A percentile compares a stretch with the other conserved stretches of the same genome.
Evolutionary conservation across 352 stramenopile species (phyloP).

Genomic region (Phytophthora fragariae): DNA sequence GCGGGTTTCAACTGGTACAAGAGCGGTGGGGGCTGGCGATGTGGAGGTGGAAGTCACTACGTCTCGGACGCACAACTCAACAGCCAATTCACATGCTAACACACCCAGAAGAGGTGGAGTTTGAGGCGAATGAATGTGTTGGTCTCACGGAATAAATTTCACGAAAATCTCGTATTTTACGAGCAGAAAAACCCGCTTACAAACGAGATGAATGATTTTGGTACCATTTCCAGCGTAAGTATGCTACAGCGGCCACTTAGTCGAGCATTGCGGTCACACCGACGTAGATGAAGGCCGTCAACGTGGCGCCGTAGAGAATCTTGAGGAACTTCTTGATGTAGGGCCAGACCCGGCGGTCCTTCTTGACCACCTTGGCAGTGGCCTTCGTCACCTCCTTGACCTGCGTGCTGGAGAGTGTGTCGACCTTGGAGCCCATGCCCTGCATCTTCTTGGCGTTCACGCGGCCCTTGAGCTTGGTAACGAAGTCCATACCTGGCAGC

Average conservation of each 20-base stretch:
- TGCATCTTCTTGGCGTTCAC: not conserved
- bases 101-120: not conserved
- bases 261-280: conserved; percentile 4
- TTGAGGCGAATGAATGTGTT: too few relatives aligned
- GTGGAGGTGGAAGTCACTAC: conserved; percentile 76
- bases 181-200: too few relatives aligned
- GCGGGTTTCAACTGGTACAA: conserved; percentile 76
- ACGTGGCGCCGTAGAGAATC: conserved; percentile 14
- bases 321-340: conserved; percentile 11
- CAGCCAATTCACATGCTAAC: conserved; percentile 51
- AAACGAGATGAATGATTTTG: too few relatives aligned
- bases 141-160: too few relatives aligned
- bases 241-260: not conserved
- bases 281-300: conserved; percentile 16
- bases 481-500: not conserved
- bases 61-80: conserved; percentile 76
- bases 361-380: conserved; percentile 14
- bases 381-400: conserved; percentile 4
- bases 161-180: too few relatives aligned
- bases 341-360: conserved; percentile 18
- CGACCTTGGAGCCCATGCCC: not conserved
- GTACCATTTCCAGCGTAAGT: not conserved
- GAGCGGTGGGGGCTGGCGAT: conserved; percentile 73
- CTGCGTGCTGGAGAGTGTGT: conserved; percentile 7
- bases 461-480: not conserved